Evolutionary conservation across 2,329 filamentous ascomycete species (phyloP), one percentile per base, ranked within the genome.

Genomic region (Aureobasidium mangrovei): DNA sequence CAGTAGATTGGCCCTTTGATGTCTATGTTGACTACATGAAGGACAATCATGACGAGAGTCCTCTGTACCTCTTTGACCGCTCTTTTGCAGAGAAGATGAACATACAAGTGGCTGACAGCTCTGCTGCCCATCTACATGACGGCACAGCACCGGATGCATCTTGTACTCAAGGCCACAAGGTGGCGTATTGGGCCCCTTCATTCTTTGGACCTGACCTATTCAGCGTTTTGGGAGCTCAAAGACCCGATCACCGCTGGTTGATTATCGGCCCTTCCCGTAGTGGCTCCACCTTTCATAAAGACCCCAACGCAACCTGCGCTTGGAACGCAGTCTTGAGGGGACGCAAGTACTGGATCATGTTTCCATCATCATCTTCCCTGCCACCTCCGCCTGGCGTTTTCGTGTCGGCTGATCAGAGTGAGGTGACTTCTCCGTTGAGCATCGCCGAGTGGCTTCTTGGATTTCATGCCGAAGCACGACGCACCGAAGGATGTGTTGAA

Each of bases 281-380:
- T 64, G 91, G 91, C 31, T 94, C 88, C 60, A 96, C 91, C 4
- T 97, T 96, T 67, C 91, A 97, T 74, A 96, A 96, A 67, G 82
- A 84, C 62, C 82, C 81, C 2, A 84, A 84, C 64, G 80, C 79
- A 1, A 84, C 78, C 3, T 85, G 83, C 62, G 91, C 93, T 0
- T 97, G 91, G 93, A 97, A 97, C 67, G 91, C 91, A 0, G 88
- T 96, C 10, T 75, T 97, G 29, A 82, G 85, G 56, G 93, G 91
- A 4, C 82, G 85, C 33, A 97, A 97, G 67, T 97, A 97, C 75
- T 97, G 93, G 91, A 91, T 97, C 68, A 94, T 97, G 89, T 97
- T 97, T 65, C 90, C 89, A 0, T 85, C 87, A 0, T 82, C 82
- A 0, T 68, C 74, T 1, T 72, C 72, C 18, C 67, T 77, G 4